Base-by-base conservation (phyloP, 1,284 basidiomycete genomes). In the Fomitopsis betulina region DNA sequence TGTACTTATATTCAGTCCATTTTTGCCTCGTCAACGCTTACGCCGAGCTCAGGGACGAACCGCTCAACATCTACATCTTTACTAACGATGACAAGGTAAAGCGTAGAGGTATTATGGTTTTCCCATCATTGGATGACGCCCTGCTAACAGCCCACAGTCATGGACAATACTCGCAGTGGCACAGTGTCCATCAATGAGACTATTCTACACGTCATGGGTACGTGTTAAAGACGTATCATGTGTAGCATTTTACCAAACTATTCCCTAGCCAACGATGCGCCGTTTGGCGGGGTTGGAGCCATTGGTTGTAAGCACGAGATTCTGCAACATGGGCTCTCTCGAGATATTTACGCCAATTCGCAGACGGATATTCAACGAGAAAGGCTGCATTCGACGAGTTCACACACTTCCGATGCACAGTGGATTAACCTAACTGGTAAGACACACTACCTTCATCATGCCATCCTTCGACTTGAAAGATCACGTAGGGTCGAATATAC, bases 51-150 rank as follows among this genome's bases (percentile, higher is more conserved):
- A 87, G 85, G 47, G 87, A 88, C 59, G 85, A 91, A 61, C 89
- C 91, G 3, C 78, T 93, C 8, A 81, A 85, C 0, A 70, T 93
- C 15, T 91, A 93, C 64, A 80, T 89, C 25, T 93, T 93, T 72
- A 78, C 86, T 2, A 71, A 78, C 55, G 79, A 86, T 63, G 65
- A 76, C 1, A 70, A 69, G 13, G 77, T 84, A 63, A 87, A 88
- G 70, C 68, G 76, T 21, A 85, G 84, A 70, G 79, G 87, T 82
- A 61, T 30, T 30, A 30, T 30, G 4, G 27, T 30, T 3, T n/a
- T 7, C 27, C 27, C 7, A 7, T 7, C 7, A 7, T 30, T 7
- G 27, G 3, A 30, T 30, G 27, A 7, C 7, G 3, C 27, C 27
- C 4, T 30, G 27, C 27, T 30, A 30, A 30, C 7, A 30, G 5